Evolutionary conservation across 2,329 filamentous ascomycete species (phyloP).

Genomic region (Cryphonectria nitschkei): DNA sequence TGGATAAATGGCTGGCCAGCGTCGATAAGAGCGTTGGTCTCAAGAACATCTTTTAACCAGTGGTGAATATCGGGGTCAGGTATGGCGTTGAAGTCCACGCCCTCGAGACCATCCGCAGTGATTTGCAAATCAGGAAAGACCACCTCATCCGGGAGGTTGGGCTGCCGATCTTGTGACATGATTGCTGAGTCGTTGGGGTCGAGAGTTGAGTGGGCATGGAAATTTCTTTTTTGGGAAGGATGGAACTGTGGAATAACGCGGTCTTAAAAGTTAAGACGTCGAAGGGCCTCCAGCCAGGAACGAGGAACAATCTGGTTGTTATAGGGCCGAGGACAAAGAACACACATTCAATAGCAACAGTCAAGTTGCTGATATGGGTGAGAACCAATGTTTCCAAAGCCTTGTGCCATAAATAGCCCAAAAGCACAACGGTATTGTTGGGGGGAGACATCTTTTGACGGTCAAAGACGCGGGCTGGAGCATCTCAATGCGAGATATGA

Average conservation of each 20-base stretch:
- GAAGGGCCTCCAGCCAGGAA: background rate
- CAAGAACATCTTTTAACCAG: background rate
- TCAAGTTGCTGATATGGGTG: too few relatives aligned
- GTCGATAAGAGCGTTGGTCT: background rate
- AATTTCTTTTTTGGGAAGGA: background rate
- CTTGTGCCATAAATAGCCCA: background rate
- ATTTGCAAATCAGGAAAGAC: background rate
- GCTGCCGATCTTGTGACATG: conserved; percentile 4
- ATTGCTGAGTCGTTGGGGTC: background rate
- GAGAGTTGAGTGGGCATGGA: background rate
- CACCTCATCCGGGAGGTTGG: background rate
- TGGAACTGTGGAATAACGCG: background rate
- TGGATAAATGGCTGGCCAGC: background rate
- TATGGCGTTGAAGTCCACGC: conserved; percentile 2
- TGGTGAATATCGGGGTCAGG: background rate
- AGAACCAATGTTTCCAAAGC: background rate
- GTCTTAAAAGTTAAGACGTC: background rate
- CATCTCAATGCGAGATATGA: background rate
- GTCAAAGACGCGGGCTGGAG: background rate
- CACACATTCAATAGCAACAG: background rate
- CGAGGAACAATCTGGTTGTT: background rate
- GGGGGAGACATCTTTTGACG: too few relatives aligned
- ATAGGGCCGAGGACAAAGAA: background rate
- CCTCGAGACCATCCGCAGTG: background rate
- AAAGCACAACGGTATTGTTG: conserved; percentile 1